Evolutionary conservation across 345 rosid species (phyloP).

Genomic region (Aethionema arabicum): DNA sequence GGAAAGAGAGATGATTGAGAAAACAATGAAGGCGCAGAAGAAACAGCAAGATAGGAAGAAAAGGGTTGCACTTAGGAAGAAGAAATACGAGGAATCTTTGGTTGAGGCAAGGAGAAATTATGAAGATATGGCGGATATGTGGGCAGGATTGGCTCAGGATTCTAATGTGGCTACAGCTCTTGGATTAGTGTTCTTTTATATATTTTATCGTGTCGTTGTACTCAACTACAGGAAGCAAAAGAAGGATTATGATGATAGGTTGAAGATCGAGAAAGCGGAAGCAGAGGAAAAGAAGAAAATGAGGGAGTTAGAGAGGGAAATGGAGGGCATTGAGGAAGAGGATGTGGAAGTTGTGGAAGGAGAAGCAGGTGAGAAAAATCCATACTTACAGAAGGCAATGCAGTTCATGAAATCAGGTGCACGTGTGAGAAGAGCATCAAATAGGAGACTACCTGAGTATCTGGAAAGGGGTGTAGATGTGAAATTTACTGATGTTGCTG

Average conservation of each 20-base stretch:
- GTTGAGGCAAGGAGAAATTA: constrained; percentile 57
- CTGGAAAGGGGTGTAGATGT: constrained; percentile 87
- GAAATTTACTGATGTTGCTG: constrained; percentile 88
- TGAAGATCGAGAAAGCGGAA: constrained; percentile 91
- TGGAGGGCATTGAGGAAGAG: constrained; percentile 62
- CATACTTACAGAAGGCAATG: constrained; percentile 74
- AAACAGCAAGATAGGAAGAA: constrained; percentile 60
- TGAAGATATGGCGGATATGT: constrained; percentile 50
- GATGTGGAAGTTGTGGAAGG: constrained; percentile 62
- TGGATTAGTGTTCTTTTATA: constrained; percentile 72
- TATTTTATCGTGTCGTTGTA: constrained; percentile 79
- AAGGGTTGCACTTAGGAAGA: constrained; percentile 55
- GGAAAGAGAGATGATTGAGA: constrained; percentile 74
- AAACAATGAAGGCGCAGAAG: constrained; percentile 52
- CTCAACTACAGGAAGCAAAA: constrained; percentile 76
- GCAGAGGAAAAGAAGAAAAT: constrained; percentile 89
- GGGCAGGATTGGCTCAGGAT: constrained; percentile 70
- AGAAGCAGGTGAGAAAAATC: constrained; percentile 65
- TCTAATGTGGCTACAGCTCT: constrained; percentile 61
- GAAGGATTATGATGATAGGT: constrained; percentile 90
- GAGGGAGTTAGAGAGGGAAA: constrained; percentile 76
- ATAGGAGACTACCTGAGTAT: constrained; percentile 76
- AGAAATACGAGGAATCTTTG: constrained; percentile 62
- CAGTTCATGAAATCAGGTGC: constrained; percentile 99
- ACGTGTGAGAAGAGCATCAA: constrained; percentile 67